Percentiles rank a stretch among this genome's conserved stretches.
phyloP scores from a whole-genome alignment of 2,329 filamentous ascomycete species.

The Sodiomyces alkalinus region DNA sequence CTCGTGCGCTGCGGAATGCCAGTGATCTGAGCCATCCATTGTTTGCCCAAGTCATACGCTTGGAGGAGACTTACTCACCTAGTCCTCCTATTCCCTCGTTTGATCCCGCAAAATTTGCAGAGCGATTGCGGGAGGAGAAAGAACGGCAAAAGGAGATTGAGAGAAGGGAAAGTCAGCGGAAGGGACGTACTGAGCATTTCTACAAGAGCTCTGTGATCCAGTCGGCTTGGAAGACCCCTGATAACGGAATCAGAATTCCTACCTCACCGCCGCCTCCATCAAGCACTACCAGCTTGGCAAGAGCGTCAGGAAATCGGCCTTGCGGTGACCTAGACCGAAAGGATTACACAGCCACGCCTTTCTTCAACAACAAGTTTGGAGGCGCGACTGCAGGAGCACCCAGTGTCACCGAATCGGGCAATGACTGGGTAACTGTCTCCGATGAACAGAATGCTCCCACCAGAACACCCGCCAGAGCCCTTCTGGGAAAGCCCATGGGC shows the following conservation, averaged over 20 bases:
- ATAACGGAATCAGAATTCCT: slow-evolving; percentile 1
- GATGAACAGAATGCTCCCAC: slow-evolving; percentile 3
- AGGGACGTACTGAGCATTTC: slow-evolving; percentile 1
- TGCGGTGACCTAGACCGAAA: neutral
- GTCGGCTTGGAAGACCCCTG: slow-evolving; percentile 3
- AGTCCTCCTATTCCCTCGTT: neutral
- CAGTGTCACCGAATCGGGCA: neutral
- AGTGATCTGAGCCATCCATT: slow-evolving; percentile 6
- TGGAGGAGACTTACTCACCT: neutral
- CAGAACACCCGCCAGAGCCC: neutral
- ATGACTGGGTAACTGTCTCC: slow-evolving; percentile 8
- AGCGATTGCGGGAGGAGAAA: neutral
- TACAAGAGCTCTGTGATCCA: slow-evolving; percentile 7
- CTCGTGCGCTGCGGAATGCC: slow-evolving; percentile 4
- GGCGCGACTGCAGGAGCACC: neutral
- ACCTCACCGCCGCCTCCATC: neutral
- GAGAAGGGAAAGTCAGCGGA: neutral
- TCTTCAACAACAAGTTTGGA: neutral
- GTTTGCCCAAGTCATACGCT: slow-evolving; percentile 4
- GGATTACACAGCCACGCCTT: neutral
- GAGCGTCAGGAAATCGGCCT: neutral
- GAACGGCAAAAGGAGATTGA: too few species aligned
- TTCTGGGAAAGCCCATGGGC: too few species aligned
- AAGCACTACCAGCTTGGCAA: neutral
- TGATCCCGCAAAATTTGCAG: neutral